Evolutionary conservation across 331 rosid species (phyloP), one percentile per base, ranked within the genome.

Genomic region (Telfairia occidentalis): DNA sequence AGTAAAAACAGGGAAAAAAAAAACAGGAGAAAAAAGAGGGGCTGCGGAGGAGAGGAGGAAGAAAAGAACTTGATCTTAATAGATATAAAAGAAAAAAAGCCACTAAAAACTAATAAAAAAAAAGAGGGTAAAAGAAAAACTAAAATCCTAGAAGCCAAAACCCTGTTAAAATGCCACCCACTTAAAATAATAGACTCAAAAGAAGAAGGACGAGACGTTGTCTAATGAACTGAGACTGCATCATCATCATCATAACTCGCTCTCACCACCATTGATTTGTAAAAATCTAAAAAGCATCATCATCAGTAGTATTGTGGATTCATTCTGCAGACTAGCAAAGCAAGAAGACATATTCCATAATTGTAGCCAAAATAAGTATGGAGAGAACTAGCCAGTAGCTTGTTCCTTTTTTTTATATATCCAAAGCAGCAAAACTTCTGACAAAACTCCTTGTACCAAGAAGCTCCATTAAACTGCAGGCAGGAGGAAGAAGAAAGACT

Each of bases 351-450:
- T 38, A 65, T 71, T 71, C 76, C 73, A 42, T 67, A 67, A 67
- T 35, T 67, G 73, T 67, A 43, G 37, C 45, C 76, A 71, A 71
- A 71, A 71, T 71, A 71, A 71, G 76, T 71, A 71, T 71, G 76
- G 76, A 71, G 76, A 70, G 75, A 74, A 74, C 66, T 57, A 74
- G 77, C 77, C 67, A 53, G 77, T 37, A 57, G 67, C 77, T 74
- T 54, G 77, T 74, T 74, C 69, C 60, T 2, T 72, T 49, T 61
- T 67, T 55, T 34, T 13, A 54, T 74, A 55, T 74, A 74, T 74
- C 67, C 77, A 74, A 74, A 74, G 66, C 77, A 74, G 50, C 67
- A 74, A 74, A 53, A 73, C 77, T 73, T 52, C 67, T 73, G 77
- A 73, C 63, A 73, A 73, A 70, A 48, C 76, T 71, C 76, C 76